Percentiles rank a stretch among this genome's conserved stretches.
Evolutionary conservation across 345 rosid genomes (phyloP).

Genomic region (Nasturtium officinale): DNA sequence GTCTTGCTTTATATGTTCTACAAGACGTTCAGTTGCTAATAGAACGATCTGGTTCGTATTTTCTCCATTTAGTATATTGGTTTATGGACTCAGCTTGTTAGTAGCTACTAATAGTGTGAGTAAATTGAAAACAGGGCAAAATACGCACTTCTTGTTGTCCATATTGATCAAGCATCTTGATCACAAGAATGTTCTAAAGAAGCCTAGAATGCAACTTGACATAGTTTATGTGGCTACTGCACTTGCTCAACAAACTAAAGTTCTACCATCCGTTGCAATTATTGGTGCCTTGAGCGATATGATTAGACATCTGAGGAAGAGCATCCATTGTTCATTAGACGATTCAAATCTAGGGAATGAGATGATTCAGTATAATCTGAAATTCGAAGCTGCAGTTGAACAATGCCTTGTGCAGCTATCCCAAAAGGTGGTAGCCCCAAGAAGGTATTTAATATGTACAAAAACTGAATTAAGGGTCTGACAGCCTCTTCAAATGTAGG

Average conservation of each 20-base stretch:
- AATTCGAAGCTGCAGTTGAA: slow-evolving; percentile 62
- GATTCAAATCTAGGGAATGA: slow-evolving; percentile 66
- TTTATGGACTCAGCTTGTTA: slow-evolving; percentile 10
- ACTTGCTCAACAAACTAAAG: slow-evolving; percentile 61
- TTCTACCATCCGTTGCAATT: slow-evolving; percentile 60
- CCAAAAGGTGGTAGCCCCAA: slow-evolving; percentile 47
- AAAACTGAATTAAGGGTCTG: slow-evolving; percentile 11
- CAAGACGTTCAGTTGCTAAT: slow-evolving; percentile 60
- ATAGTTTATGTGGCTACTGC: slow-evolving; percentile 59
- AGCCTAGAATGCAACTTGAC: slow-evolving; percentile 66
- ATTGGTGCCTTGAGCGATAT: slow-evolving; percentile 73
- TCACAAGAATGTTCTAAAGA: slow-evolving; percentile 69
- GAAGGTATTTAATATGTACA: neutral
- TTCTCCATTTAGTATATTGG: slow-evolving; percentile 7
- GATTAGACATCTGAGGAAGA: slow-evolving; percentile 76
- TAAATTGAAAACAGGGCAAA: slow-evolving; percentile 53
- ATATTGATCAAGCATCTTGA: slow-evolving; percentile 73
- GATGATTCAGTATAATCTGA: slow-evolving; percentile 59
- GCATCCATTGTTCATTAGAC: slow-evolving; percentile 70
- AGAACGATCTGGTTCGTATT: slow-evolving; percentile 64
- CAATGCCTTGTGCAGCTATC: slow-evolving; percentile 69
- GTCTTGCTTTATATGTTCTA: slow-evolving; percentile 64
- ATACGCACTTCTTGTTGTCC: slow-evolving; percentile 65
- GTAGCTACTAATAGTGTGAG: slow-evolving; percentile 9
- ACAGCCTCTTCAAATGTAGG: slow-evolving; percentile 47